These are phyloP conservation scores for Rubroshorea leprosula DNA, from an alignment of 345 rosid species.

Conservation along the genomic window DNA sequence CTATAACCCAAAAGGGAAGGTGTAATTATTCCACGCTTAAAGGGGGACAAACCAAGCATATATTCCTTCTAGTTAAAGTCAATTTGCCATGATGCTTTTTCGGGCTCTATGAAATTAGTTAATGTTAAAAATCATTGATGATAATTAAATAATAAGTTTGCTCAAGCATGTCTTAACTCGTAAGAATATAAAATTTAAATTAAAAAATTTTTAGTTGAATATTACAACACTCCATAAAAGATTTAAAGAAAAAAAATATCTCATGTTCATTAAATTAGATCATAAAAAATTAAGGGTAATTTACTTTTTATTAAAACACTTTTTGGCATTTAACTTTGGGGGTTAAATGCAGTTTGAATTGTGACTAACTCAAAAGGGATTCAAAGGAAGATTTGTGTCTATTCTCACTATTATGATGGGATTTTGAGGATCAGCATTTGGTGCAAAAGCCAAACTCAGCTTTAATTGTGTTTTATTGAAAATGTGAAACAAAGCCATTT, in stretches of 20 bases:
- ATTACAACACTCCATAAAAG: too few relatives aligned
- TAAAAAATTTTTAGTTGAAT: too few relatives aligned
- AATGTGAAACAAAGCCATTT: slow-evolving; percentile 33
- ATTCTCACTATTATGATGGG: neutral
- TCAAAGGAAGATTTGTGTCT: neutral
- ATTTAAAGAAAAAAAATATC: too few relatives aligned
- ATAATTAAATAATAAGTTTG: too few relatives aligned
- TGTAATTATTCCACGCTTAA: slow-evolving; percentile 22
- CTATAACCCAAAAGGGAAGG: slow-evolving; percentile 16
- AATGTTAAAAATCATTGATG: slow-evolving; percentile 8
- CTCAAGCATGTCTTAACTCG: too few relatives aligned
- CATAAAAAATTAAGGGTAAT: too few relatives aligned
- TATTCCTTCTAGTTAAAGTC: slow-evolving; percentile 23
- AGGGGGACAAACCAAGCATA: slow-evolving; percentile 24
- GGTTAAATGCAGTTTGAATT: slow-evolving; percentile 10
- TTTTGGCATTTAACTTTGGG: slow-evolving; percentile 15
- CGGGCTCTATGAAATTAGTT: slow-evolving; percentile 7
- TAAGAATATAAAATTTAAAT: neutral
- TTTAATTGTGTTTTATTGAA: slow-evolving; percentile 10
- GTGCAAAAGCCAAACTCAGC: neutral
- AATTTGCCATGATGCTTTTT: slow-evolving; percentile 13
- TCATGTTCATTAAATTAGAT: too few relatives aligned
- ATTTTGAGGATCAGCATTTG: neutral
- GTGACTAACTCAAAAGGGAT: slow-evolving; percentile 14
- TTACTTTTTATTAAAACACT: neutral